These are phyloP conservation scores for Stemphylium beticola DNA, from an alignment of 2,329 filamentous ascomycete genomes.

Conservation along the genomic window DNA sequence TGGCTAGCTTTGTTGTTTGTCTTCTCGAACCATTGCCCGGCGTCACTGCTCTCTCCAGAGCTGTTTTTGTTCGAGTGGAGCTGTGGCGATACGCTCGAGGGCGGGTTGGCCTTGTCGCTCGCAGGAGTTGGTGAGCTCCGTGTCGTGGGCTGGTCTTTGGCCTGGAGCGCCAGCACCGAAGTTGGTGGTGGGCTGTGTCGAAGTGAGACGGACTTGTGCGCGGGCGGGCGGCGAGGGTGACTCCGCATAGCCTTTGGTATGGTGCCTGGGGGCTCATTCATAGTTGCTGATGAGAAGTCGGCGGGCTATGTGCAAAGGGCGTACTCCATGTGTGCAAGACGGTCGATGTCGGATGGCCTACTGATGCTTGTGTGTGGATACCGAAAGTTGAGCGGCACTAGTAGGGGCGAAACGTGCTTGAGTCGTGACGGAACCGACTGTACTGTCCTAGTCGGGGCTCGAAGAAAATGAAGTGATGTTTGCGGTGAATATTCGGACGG, in stretches of 20 bases:
- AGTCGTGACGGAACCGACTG: background rate
- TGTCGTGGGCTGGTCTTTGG: conserved; percentile 17
- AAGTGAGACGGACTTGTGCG: conserved; percentile 55
- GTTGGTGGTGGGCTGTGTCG: conserved; percentile 45
- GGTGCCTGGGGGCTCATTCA: conserved; percentile 32
- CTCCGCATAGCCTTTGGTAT: conserved; percentile 14
- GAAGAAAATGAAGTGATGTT: background rate
- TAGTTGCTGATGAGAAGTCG: conserved; percentile 13
- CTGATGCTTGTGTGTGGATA: background rate
- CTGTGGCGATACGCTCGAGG: conserved; percentile 49
- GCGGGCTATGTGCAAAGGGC: conserved; percentile 16
- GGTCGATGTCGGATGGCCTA: background rate
- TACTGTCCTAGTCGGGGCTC: background rate
- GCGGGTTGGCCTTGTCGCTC: conserved; percentile 48
- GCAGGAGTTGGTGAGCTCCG: conserved; percentile 36
- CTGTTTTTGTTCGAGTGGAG: conserved; percentile 47
- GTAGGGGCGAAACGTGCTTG: background rate
- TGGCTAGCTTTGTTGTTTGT: conserved; percentile 57
- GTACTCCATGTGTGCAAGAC: conserved; percentile 24
- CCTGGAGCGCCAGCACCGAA: background rate
- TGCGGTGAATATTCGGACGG: background rate
- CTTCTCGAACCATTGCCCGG: conserved; percentile 59
- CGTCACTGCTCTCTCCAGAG: conserved; percentile 60
- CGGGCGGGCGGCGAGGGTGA: conserved; percentile 53
- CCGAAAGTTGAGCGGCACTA: background rate